Evolutionary conservation across 805 yeast genomes (phyloP).

Genomic region (Naumovozyma baii): DNA sequence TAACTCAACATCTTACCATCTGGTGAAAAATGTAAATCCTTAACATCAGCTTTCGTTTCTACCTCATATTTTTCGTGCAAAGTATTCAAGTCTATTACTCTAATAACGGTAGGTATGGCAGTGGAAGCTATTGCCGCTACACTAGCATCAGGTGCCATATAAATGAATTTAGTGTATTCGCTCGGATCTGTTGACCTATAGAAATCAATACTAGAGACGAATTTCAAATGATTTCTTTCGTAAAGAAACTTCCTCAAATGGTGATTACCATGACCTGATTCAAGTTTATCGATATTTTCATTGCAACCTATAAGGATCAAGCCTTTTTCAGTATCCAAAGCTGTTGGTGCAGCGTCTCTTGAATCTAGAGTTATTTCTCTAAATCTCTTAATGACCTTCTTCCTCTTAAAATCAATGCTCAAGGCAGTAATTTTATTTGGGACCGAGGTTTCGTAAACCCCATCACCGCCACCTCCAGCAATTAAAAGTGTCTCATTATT

Average conservation of each 20-base stretch:
- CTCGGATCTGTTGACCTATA: slow-evolving; percentile 38
- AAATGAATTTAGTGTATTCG: slow-evolving; percentile 52
- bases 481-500: slow-evolving; percentile 52
- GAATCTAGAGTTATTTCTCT: slow-evolving; percentile 52
- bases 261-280: slow-evolving; percentile 48
- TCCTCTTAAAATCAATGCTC: slow-evolving; percentile 43
- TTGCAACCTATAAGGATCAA: slow-evolving; percentile 68
- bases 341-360: slow-evolving; percentile 82
- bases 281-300: slow-evolving; percentile 49
- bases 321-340: slow-evolving; percentile 46
- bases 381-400: slow-evolving; percentile 42
- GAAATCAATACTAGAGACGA: slow-evolving; percentile 50
- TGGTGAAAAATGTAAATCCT: slow-evolving; percentile 59
- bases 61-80: slow-evolving; percentile 46
- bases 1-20: slow-evolving; percentile 57
- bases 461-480: slow-evolving; percentile 96
- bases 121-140: slow-evolving; percentile 65
- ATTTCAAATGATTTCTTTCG: slow-evolving; percentile 52
- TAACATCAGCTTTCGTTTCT: slow-evolving; percentile 45
- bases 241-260: slow-evolving; percentile 61
- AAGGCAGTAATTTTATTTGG: slow-evolving; percentile 72
- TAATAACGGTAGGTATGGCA: slow-evolving; percentile 50
- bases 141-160: slow-evolving; percentile 47
- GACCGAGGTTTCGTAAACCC: slow-evolving; percentile 59
- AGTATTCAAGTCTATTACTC: slow-evolving; percentile 47